Evolutionary conservation across 805 yeast genomes (phyloP).

Genomic region (Sugiyamaella boreocaroliniensis): DNA sequence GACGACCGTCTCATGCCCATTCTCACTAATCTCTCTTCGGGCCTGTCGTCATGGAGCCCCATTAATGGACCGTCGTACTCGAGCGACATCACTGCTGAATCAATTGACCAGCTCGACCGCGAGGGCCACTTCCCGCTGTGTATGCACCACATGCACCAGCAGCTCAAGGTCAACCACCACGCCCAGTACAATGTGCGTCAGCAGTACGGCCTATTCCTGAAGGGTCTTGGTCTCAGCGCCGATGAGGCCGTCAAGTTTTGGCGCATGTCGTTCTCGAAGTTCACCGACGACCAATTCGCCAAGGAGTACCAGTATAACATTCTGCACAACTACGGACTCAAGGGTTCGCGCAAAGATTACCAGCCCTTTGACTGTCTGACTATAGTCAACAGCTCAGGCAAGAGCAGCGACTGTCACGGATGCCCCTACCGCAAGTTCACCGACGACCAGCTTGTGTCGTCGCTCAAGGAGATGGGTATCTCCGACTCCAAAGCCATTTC

Average conservation of each 20-base stretch:
- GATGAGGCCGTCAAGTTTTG: slow-evolving; percentile 88
- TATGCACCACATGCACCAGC: slow-evolving; percentile 58
- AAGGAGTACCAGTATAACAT: slow-evolving; percentile 86
- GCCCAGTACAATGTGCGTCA: slow-evolving; percentile 78
- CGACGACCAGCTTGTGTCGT: slow-evolving; percentile 51
- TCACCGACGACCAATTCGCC: slow-evolving; percentile 63
- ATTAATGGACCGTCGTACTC: slow-evolving; percentile 28
- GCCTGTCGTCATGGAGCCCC: slow-evolving; percentile 45
- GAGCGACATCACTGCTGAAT: slow-evolving; percentile 53
- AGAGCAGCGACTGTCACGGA: slow-evolving; percentile 60
- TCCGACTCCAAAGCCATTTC: slow-evolving; percentile 48
- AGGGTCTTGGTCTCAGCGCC: slow-evolving; percentile 79
- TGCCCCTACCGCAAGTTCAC: slow-evolving; percentile 83
- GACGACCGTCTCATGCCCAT: slow-evolving; percentile 86
- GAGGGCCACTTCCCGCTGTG: slow-evolving; percentile 76
- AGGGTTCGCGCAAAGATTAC: slow-evolving; percentile 82
- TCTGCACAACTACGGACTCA: slow-evolving; percentile 84
- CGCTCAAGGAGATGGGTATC: slow-evolving; percentile 59
- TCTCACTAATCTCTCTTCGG: slow-evolving; percentile 67
- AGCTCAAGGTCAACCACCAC: slow-evolving; percentile 58
- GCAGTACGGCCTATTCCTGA: slow-evolving; percentile 76
- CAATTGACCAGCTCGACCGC: slow-evolving; percentile 49
- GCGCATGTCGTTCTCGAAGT: slow-evolving; percentile 60
- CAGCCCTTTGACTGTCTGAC: slow-evolving; percentile 80
- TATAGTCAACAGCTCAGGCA: slow-evolving; percentile 39